Conservation (phyloP, 2,329 filamentous ascomycete species). For the Fusarium camptoceras region DNA sequence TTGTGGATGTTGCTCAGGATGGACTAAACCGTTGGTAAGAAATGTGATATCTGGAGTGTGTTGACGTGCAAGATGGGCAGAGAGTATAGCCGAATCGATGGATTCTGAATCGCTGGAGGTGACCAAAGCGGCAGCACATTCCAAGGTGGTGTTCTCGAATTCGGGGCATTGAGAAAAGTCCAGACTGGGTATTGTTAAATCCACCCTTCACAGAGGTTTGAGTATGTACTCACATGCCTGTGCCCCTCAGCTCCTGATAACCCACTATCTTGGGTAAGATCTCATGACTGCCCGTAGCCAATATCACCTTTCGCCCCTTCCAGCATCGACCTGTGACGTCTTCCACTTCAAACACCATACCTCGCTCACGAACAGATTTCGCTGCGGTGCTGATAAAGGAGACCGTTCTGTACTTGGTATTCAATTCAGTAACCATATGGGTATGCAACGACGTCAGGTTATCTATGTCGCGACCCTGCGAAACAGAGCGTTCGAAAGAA, state of each 20-base stretch:
- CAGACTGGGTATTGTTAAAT: background rate
- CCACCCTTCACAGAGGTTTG: accelerated
- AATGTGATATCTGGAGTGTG: background rate
- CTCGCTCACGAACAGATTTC: background rate
- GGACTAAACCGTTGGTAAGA: background rate
- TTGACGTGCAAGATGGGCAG: background rate
- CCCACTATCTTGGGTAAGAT: background rate
- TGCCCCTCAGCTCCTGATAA: background rate
- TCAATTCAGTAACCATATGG: background rate
- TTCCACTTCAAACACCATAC: background rate
- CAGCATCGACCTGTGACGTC: background rate
- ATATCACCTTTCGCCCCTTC: constrained; percentile 9
- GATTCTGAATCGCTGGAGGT: background rate
- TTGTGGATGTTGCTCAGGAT: background rate
- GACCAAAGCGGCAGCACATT: background rate
- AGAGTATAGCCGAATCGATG: background rate
- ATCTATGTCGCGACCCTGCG: accelerated
- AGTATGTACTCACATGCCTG: background rate
- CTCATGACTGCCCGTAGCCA: background rate
- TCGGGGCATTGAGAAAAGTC: background rate
- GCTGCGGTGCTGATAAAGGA: background rate
- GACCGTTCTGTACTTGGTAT: background rate
- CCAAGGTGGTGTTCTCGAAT: accelerated
- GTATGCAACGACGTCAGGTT: accelerated
- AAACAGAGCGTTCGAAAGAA: accelerated